These are phyloP conservation scores for Mycena crocata DNA, from an alignment of 768 basidiomycete species.

Conservation along the genomic window DNA sequence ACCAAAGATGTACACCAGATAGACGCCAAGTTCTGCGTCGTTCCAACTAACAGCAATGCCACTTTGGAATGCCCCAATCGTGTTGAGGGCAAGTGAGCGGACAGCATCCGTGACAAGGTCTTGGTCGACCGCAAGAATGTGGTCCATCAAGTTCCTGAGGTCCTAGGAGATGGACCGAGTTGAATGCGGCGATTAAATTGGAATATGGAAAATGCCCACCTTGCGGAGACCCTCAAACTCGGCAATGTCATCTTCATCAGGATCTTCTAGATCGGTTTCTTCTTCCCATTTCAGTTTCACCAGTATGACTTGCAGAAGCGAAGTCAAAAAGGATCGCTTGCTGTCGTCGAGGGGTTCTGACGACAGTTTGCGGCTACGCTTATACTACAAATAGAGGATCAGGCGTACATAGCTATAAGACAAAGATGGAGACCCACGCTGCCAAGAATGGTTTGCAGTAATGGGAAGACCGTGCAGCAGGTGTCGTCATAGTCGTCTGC, in stretches of 20 bases:
- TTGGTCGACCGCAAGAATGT: constrained; percentile 86
- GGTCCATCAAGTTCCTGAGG: constrained; percentile 87
- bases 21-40: constrained; percentile 93
- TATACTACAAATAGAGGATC: constrained; percentile 70
- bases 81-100: constrained; percentile 76
- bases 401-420: not conserved
- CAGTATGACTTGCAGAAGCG: constrained; percentile 82
- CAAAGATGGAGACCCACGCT: constrained; percentile 63
- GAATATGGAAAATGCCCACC: constrained; percentile 53
- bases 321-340: constrained; percentile 81
- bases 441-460: constrained; percentile 79
- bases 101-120: constrained; percentile 86
- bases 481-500: constrained; percentile 93
- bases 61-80: constrained; percentile 76
- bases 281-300: constrained; percentile 93
- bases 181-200: not conserved
- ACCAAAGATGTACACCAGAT: constrained; percentile 93
- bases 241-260: constrained; percentile 80
- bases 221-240: constrained; percentile 90
- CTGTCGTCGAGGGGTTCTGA: constrained; percentile 70
- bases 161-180: constrained; percentile 62
- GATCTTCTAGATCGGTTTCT: constrained; percentile 81
- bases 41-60: constrained; percentile 85
- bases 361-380: constrained; percentile 73
- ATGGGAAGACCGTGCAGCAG: constrained; percentile 83